A percentile compares a stretch with the other conserved stretches of the same genome.
phyloP scores from a whole-genome alignment of 495 filamentous ascomycete genomes.

The Hypoxylon lenormandii region DNA sequence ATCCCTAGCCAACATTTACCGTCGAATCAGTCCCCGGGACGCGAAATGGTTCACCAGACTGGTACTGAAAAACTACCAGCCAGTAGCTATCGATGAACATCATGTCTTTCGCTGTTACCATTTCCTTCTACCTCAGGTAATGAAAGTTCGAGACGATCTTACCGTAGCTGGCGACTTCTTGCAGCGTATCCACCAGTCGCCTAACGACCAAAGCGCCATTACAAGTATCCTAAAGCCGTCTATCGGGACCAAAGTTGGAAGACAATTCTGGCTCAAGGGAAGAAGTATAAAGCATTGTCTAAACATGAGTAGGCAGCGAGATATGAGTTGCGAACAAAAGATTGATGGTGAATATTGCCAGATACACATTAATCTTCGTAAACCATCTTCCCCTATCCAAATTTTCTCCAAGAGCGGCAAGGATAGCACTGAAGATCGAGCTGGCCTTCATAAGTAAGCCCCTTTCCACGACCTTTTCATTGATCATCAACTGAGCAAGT shows the following conservation, averaged over 20 bases:
- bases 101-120: slow-evolving; percentile 66
- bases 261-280: slow-evolving; percentile 77
- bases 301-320: slow-evolving; percentile 66
- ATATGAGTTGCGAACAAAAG: slow-evolving; percentile 82
- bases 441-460: slow-evolving; percentile 67
- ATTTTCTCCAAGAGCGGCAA: slow-evolving; percentile 94
- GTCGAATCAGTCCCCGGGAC: slow-evolving; percentile 72
- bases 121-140: slow-evolving; percentile 69
- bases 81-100: slow-evolving; percentile 64
- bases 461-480: slow-evolving; percentile 40
- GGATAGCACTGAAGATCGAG: slow-evolving; percentile 80
- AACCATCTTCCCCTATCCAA: slow-evolving; percentile 66
- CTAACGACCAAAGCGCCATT: slow-evolving; percentile 42
- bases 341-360: slow-evolving; percentile 92
- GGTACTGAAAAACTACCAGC: slow-evolving; percentile 79
- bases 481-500: slow-evolving; percentile 1
- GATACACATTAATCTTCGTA: slow-evolving; percentile 79
- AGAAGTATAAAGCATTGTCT: slow-evolving; percentile 80
- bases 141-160: slow-evolving; percentile 73
- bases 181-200: slow-evolving; percentile 35
- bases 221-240: slow-evolving; percentile 64
- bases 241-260: slow-evolving; percentile 79
- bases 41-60: slow-evolving; percentile 90
- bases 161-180: slow-evolving; percentile 52
- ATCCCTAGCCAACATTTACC: slow-evolving; percentile 68